These are phyloP conservation scores for Amylostereum areolatum DNA, from an alignment of 1,284 basidiomycete species.

Conservation along the genomic window DNA sequence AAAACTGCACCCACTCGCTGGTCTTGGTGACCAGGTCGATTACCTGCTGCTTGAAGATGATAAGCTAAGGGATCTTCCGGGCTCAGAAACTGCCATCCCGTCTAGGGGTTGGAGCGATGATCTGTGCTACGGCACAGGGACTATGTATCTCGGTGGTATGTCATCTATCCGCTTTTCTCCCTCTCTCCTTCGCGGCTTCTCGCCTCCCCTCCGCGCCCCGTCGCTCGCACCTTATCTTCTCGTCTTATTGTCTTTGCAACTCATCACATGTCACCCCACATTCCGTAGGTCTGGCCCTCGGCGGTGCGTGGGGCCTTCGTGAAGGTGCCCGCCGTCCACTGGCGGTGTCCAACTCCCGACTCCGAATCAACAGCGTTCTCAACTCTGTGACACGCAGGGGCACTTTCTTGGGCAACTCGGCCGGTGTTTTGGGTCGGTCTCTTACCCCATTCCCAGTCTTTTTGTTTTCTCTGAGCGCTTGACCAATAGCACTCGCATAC, in stretches of 20 bases:
- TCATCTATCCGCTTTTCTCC: constrained; percentile 40
- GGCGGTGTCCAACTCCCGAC: constrained; percentile 75
- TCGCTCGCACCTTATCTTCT: constrained; percentile 63
- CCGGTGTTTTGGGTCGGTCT: constrained; percentile 87
- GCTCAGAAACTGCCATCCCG: constrained; percentile 81
- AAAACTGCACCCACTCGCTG: constrained; percentile 86
- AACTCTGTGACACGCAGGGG: constrained; percentile 97
- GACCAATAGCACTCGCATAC: constrained; percentile 76
- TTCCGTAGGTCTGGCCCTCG: constrained; percentile 82
- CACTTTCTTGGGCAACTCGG: constrained; percentile 97
- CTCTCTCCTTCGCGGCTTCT: constrained; percentile 17
- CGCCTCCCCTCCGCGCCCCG: constrained; percentile 21
- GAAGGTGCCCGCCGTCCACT: constrained; percentile 88
- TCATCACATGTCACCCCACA: constrained; percentile 65
- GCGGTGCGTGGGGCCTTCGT: constrained; percentile 92
- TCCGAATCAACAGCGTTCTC: constrained; percentile 95
- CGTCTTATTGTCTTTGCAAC: constrained; percentile 64
- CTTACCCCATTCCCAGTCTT: constrained; percentile 19
- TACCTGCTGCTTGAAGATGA: constrained; percentile 92
- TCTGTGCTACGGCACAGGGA: constrained; percentile 98
- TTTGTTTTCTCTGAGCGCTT: constrained; percentile 26
- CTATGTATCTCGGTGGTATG: constrained; percentile 96
- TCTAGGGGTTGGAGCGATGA: constrained; percentile 99
- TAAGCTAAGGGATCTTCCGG: constrained; percentile 83
- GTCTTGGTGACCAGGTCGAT: constrained; percentile 84